These are phyloP conservation scores for Sphaceloma murrayae DNA, from an alignment of 2,329 filamentous ascomycete species.

Conservation along the genomic window DNA sequence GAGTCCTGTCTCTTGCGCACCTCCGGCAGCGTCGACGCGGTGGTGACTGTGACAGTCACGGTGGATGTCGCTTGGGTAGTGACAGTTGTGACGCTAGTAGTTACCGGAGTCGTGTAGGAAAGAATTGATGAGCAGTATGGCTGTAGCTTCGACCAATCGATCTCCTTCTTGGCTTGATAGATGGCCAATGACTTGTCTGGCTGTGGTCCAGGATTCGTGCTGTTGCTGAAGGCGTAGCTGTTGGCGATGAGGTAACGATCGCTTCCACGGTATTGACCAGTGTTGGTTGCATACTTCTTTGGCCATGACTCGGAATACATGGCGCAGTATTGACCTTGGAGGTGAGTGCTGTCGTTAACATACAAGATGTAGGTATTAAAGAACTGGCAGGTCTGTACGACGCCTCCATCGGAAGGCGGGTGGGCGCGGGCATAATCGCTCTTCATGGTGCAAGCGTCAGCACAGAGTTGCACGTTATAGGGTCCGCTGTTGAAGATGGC, in stretches of 20 bases:
- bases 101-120: conserved; percentile 15
- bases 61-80: conserved; percentile 14
- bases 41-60: conserved; percentile 4
- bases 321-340: conserved; percentile 25
- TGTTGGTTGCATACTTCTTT: conserved; percentile 20
- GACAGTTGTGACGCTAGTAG: conserved; percentile 14
- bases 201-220: conserved; percentile 16
- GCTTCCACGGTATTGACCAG: conserved; percentile 19
- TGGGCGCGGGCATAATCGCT: conserved; percentile 21
- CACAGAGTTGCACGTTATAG: conserved; percentile 27
- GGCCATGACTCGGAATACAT: conserved; percentile 22
- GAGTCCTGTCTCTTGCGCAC: conserved; percentile 2
- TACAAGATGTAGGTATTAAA: conserved; percentile 22
- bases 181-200: conserved; percentile 18
- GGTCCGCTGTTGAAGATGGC: conserved; percentile 25
- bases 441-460: conserved; percentile 22
- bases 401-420: conserved; percentile 19
- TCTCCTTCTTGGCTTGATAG: conserved; percentile 20
- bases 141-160: conserved; percentile 18
- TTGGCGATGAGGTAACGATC: conserved; percentile 20
- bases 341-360: conserved; percentile 19
- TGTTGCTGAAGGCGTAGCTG: conserved; percentile 20
- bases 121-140: conserved; percentile 20
- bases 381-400: conserved; percentile 22
- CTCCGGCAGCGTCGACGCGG: conserved; percentile 10